Evolutionary conservation across 305 asterid species (phyloP), one percentile per base, ranked within the genome.

Genomic region (Fraxinus xanthoxyloides): DNA sequence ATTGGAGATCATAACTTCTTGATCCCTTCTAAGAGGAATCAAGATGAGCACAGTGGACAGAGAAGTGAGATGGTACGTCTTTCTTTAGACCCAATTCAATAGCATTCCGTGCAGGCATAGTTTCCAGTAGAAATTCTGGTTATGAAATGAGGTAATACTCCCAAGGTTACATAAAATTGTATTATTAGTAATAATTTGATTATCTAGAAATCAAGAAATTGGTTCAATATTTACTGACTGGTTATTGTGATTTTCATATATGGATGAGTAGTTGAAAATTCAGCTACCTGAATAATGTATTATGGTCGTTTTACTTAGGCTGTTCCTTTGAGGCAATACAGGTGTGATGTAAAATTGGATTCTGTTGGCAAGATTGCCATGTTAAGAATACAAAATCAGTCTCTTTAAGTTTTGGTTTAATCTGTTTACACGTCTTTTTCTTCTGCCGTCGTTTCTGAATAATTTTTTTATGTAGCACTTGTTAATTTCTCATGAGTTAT

Each of bases 51-150:
- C 83, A 83, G 86, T 78, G 90, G 86, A 73, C 92, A 81, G 79
- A 87, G 69, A 80, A 91, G 92, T 82, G 94, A 92, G 87, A 86
- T 85, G 98, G 99, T 96, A 94, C 86, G 97, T 89, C 75, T 82
- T 84, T 84, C 84, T 79, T 86, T 84, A 85, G 83, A 79, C 80
- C 84, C 82, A 77, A 83, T 77, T 79, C 76, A 76, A 78, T 82
- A 70, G 83, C 61, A 48, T 80, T 84, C 63, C 54, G 10, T 82
- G 75, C 80, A 70, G 79, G 79, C 73, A 59, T 79, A 75, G 40
- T 79, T 82, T 75, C 61, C 15, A 67, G 32, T 67, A 38, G 86
- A 76, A 80, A 86, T 51, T 72, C 77, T 65, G 75, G 56, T 31
- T 75, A 46, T 5, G 51, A 88, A 89, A 56, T 59, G 70, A 21